Base-by-base conservation (phyloP, 495 filamentous ascomycete genomes). In the Ascodesmis nigricans region DNA sequence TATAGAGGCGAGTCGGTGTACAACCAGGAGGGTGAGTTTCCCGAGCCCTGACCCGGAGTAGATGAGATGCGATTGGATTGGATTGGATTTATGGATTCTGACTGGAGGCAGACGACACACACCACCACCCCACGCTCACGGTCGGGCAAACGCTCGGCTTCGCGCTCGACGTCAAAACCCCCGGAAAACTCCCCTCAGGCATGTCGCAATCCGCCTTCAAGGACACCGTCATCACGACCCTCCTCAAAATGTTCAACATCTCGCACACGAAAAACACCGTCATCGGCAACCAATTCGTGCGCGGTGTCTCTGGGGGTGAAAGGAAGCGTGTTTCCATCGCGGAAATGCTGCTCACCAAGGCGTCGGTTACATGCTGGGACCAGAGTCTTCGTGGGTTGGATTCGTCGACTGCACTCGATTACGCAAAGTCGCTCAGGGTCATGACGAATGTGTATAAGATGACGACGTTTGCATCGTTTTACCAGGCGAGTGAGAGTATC, bases 231-330 rank as follows among this genome's bases (percentile, higher is more conserved):
- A 65, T 76, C 29, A 60, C 66, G 10, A 62, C 73, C 47, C 56
- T 87, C n/a, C 56, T 84, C 24, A 75, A 71, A 39, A 81, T 83
- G 69, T 84, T 90, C 60, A 80, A 80, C 40, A 84, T 90, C 27
- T 69, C 78, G 45, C 78, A 90, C 46, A 84, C 78, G 1, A 62
- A 65, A 17, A 66, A 78, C 43, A 91, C 81, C 0, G 69, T 79
- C 17, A 76, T 91, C 17, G 81, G 81, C 3, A 76, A 80, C 39
- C 65, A 68, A 4, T 79, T 76, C 46, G 63, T 84, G 31, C 75
- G 80, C 10, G 81, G 81, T 42, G 66, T 90, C n/a, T 78, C 72
- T 16, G 81, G 81, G 26, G 81, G 81, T 14, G 81, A 91, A 49
- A 61, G 76, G 18, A 82, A 82, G 53, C 69, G 80, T 33, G 71